Conservation (phyloP, 164 flowering plant species). For the Litsea cubeba region DNA sequence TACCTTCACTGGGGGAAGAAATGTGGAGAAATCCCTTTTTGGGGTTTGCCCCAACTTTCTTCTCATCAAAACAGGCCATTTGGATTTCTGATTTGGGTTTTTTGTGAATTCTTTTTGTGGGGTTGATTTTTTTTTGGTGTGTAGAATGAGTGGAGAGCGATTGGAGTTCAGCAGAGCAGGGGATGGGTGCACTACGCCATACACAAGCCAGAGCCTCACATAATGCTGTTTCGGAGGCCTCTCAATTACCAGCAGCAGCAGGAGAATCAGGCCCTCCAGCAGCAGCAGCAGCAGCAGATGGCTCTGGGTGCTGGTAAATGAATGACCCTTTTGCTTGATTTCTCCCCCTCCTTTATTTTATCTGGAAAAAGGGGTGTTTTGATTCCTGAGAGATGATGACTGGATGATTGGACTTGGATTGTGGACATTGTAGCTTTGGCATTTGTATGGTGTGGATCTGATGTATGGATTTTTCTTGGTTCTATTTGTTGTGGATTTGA, state of each 20-base stretch:
- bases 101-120: background rate
- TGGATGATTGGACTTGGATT: background rate
- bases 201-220: conserved; percentile 96
- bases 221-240: conserved; percentile 98
- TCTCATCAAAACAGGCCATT: too few species aligned
- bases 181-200: conserved; percentile 98
- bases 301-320: conserved; percentile 18
- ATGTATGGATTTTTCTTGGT: too few species aligned
- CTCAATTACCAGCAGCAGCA: conserved; percentile 82
- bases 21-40: too few species aligned
- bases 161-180: conserved; percentile 96
- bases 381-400: background rate
- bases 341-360: background rate
- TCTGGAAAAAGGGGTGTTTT: background rate
- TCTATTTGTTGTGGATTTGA: too few species aligned
- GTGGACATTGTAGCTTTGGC: background rate
- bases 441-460: background rate
- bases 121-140: background rate
- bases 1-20: too few species aligned
- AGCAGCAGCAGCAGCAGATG: conserved; percentile 25
- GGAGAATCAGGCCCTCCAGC: conserved; percentile 41
- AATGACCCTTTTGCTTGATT: too few species aligned
- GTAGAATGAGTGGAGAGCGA: conserved; percentile 94
- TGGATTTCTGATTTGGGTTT: too few species aligned
- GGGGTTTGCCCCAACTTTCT: too few species aligned